Percentiles rank a stretch among this genome's conserved stretches.
phyloP scores from a whole-genome alignment of 2,329 filamentous ascomycete species.

The Bisporella sp. region DNA sequence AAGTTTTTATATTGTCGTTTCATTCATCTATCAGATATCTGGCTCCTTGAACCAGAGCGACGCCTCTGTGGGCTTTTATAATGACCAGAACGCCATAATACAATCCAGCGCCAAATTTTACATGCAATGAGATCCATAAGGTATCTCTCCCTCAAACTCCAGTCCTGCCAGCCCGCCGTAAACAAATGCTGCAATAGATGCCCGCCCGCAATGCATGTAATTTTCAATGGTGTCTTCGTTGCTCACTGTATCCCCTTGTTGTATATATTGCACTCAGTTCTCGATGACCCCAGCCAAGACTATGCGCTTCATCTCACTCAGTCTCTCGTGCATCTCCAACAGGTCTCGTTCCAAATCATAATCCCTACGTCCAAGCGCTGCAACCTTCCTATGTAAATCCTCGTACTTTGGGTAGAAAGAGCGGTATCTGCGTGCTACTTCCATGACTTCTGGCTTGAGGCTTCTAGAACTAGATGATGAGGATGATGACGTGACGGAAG shows the following conservation, averaged over 20 bases:
- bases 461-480: conserved; percentile 24
- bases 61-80: no score
- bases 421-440: conserved; percentile 49
- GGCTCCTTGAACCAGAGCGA: no score
- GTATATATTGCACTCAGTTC: background rate
- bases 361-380: conserved; percentile 37
- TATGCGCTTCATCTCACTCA: conserved; percentile 51
- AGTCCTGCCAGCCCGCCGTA: no score
- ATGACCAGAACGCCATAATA: no score
- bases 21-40: no score
- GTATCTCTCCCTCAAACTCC: no score
- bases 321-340: conserved; percentile 45
- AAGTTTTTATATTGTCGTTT: no score
- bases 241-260: background rate
- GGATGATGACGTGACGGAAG: conserved; percentile 20
- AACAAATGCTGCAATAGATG: no score
- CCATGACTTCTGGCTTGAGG: conserved; percentile 41
- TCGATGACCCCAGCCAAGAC: conserved; percentile 32
- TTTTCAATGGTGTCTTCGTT: no score
- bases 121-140: no score
- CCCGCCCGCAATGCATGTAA: no score
- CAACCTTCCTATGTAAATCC: conserved; percentile 48
- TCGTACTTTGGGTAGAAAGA: conserved; percentile 49
- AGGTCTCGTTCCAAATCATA: conserved; percentile 44
- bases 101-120: no score